phyloP scores from a whole-genome alignment of 1,284 basidiomycete genomes.

The Exobasidium cylindrosporum region DNA sequence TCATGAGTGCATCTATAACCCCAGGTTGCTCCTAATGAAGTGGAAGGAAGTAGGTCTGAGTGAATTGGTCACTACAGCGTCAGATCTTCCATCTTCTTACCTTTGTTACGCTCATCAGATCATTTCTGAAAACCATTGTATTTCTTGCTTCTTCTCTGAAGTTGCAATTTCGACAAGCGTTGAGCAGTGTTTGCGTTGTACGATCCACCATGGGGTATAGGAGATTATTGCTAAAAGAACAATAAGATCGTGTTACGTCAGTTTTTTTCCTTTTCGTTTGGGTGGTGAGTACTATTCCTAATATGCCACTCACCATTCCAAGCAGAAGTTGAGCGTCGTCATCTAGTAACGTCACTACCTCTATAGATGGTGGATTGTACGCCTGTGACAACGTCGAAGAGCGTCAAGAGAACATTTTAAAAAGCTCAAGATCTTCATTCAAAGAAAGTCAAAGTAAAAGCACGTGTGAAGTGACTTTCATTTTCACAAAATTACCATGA shows the following conservation, averaged over 20 bases:
- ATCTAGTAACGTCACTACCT: conserved; percentile 18
- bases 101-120: conserved; percentile 86
- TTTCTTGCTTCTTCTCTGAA: conserved; percentile 83
- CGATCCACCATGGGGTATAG: conserved; percentile 80
- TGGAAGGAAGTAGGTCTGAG: no score
- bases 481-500: no score
- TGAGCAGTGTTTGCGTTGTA: conserved; percentile 79
- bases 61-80: no score
- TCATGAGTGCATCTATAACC: conserved; percentile 80
- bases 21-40: conserved; percentile 70
- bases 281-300: no score
- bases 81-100: conserved; percentile 60
- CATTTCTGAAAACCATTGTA: conserved; percentile 87
- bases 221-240: conserved; percentile 70
- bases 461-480: no score
- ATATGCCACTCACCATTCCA: conserved; percentile 35
- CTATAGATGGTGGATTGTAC: no score
- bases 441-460: no score
- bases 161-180: conserved; percentile 86
- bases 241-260: conserved; percentile 3
- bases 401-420: no score
- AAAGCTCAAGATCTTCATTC: no score
- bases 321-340: conserved; percentile 51
- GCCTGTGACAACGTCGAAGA: no score
- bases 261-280: no score